Conservation (phyloP, 176 grass and related monocot genomes). For the Melocanna baccifera region DNA sequence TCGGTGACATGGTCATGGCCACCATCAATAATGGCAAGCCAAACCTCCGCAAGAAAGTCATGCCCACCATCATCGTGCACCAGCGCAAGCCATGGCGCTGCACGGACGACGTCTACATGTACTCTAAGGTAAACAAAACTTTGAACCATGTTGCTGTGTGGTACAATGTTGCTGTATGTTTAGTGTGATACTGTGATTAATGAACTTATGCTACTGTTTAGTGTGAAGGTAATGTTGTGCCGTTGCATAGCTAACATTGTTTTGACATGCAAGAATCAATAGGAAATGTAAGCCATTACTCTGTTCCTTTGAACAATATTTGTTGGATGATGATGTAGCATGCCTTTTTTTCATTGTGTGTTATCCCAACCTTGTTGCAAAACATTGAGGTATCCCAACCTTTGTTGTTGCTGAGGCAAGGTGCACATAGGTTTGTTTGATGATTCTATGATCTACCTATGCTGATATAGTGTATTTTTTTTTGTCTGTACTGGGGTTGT, state of each 20-base stretch:
- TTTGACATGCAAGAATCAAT: slow-evolving; percentile 84
- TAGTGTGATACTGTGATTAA: not conserved
- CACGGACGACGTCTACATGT: slow-evolving; percentile 55
- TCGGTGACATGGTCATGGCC: no score
- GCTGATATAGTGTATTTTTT: not conserved
- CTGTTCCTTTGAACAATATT: not conserved
- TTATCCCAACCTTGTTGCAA: slow-evolving; percentile 60
- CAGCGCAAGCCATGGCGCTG: slow-evolving; percentile 48
- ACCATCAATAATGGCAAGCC: no score
- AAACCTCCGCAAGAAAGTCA: no score
- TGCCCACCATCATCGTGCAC: no score
- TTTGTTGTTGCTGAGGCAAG: slow-evolving; percentile 87
- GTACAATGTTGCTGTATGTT: no score
- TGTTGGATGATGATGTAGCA: not conserved
- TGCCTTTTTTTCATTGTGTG: not conserved
- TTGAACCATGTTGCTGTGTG: not conserved
- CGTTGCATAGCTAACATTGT: slow-evolving; percentile 54
- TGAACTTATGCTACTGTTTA: not conserved
- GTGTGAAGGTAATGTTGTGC: not conserved
- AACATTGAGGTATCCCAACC: slow-evolving; percentile 65
- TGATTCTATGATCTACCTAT: not conserved
- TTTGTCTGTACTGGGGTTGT: not conserved
- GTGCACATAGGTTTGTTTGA: slow-evolving; percentile 67
- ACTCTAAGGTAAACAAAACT: slow-evolving; percentile 39
- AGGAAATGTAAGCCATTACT: slow-evolving; percentile 70